These are phyloP conservation scores for Eucalyptus leucophloia DNA, from an alignment of 345 rosid species.

Conservation along the genomic window DNA sequence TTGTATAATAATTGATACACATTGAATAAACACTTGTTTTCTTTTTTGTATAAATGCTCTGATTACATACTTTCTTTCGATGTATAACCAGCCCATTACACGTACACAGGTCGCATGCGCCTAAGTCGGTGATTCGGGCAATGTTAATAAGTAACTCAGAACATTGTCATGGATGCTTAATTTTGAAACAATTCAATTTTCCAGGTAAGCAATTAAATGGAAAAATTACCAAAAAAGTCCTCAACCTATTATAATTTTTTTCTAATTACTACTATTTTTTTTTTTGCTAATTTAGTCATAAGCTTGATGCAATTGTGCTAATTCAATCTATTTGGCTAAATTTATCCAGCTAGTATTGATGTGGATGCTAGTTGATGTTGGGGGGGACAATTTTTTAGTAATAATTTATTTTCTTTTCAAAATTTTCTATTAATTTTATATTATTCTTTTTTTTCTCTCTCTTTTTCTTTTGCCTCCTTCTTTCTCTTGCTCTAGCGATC, in stretches of 20 bases:
- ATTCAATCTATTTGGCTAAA: too few species aligned
- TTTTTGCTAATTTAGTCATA: too few species aligned
- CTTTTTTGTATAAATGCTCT: not conserved
- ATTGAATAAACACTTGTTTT: not conserved
- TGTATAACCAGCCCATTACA: not conserved
- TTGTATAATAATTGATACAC: not conserved
- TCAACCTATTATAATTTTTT: too few species aligned
- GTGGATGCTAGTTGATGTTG: fast-evolving
- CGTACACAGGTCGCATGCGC: not conserved
- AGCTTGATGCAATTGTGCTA: too few species aligned
- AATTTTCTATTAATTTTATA: too few species aligned
- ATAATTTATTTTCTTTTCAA: too few species aligned
- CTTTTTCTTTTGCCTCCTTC: fast-evolving
- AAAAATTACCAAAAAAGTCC: too few species aligned
- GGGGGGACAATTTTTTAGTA: too few species aligned
- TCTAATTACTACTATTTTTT: too few species aligned
- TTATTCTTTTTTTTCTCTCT: too few species aligned
- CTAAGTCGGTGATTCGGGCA: fast-evolving
- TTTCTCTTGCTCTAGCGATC: fast-evolving
- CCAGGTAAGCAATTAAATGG: not conserved
- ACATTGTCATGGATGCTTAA: not conserved
- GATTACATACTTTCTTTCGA: not conserved
- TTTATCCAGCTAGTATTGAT: fast-evolving
- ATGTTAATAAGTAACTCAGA: not conserved
- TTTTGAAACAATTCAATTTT: not conserved